Evolutionary conservation across 2,329 filamentous ascomycete species (phyloP).

Genomic region (Incumbomyces lentus): DNA sequence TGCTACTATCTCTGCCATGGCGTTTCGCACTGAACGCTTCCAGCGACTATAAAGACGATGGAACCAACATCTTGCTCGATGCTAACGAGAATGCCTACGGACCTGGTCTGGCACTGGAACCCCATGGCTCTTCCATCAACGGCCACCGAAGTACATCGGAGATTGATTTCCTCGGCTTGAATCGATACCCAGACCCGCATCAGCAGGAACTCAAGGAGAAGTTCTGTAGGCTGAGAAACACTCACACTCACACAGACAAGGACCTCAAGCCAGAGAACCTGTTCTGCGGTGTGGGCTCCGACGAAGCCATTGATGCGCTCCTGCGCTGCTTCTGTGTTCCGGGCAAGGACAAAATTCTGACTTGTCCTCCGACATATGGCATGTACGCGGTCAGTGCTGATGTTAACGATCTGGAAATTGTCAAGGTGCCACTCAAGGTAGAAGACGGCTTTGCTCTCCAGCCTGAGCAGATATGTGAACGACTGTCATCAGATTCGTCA

Average conservation of each 20-base stretch:
- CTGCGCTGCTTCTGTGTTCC: constrained; percentile 88
- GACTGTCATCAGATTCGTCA: constrained; percentile 51
- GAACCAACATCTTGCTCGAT: constrained; percentile 88
- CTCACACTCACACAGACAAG: constrained; percentile 65
- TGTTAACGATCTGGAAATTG: constrained; percentile 80
- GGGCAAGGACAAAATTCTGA: constrained; percentile 78
- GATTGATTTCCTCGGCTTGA: constrained; percentile 69
- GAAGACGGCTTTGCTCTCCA: constrained; percentile 66
- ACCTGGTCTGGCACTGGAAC: constrained; percentile 55
- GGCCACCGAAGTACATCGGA: constrained; percentile 40
- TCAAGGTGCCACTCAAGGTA: constrained; percentile 71
- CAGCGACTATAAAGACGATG: constrained; percentile 98
- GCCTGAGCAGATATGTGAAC: constrained; percentile 54
- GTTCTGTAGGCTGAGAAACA: constrained; percentile 80
- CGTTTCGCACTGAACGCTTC: constrained; percentile 22
- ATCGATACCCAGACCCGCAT: constrained; percentile 95
- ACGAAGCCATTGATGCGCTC: constrained; percentile 92
- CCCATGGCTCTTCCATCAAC: constrained; percentile 29
- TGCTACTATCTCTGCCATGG: constrained; percentile 7
- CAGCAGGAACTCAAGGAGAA: constrained; percentile 76
- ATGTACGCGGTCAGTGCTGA: constrained; percentile 96
- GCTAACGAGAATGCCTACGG: constrained; percentile 97
- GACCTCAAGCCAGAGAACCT: constrained; percentile 68
- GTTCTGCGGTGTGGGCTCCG: constrained; percentile 90
- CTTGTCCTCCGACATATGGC: constrained; percentile 93